Evolutionary conservation across 2,329 filamentous ascomycete genomes (phyloP).

Genomic region (Trichoderma cornu-damae): DNA sequence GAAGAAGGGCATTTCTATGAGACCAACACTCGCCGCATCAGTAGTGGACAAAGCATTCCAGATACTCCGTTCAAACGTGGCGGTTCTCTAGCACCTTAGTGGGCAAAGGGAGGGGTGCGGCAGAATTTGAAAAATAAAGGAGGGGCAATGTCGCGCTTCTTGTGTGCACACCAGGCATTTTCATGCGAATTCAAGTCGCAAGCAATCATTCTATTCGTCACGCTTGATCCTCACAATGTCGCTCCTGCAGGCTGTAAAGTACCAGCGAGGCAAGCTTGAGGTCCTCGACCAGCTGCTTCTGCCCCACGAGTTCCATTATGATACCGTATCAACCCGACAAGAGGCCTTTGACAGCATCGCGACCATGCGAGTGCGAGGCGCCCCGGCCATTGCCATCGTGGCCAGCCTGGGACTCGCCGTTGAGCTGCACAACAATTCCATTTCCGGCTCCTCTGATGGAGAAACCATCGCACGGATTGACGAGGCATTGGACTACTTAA

Average conservation of each 20-base stretch:
- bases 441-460: conserved; percentile 40
- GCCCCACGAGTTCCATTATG: conserved; percentile 75
- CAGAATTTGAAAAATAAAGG: conserved; percentile 32
- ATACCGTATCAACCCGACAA: conserved; percentile 62
- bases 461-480: conserved; percentile 68
- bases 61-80: conserved; percentile 3
- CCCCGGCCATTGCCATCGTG: conserved; percentile 97
- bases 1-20: background rate
- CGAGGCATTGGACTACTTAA: conserved; percentile 75
- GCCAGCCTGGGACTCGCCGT: conserved; percentile 83
- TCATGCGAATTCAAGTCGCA: conserved; percentile 1
- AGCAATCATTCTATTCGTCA: background rate
- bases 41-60: too few relatives aligned
- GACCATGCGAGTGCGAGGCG: conserved; percentile 71
- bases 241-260: conserved; percentile 72
- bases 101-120: conserved; percentile 27
- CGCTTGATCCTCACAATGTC: conserved; percentile 38
- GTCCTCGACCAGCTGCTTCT: conserved; percentile 81
- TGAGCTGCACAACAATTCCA: conserved; percentile 59
- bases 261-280: conserved; percentile 63
- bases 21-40: too few relatives aligned
- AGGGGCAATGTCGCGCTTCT: conserved; percentile 19
- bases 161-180: background rate
- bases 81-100: background rate
- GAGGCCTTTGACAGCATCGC: conserved; percentile 80